phyloP scores from a whole-genome alignment of 176 grass and related monocot species.

The Aegilops sharonensis region DNA sequence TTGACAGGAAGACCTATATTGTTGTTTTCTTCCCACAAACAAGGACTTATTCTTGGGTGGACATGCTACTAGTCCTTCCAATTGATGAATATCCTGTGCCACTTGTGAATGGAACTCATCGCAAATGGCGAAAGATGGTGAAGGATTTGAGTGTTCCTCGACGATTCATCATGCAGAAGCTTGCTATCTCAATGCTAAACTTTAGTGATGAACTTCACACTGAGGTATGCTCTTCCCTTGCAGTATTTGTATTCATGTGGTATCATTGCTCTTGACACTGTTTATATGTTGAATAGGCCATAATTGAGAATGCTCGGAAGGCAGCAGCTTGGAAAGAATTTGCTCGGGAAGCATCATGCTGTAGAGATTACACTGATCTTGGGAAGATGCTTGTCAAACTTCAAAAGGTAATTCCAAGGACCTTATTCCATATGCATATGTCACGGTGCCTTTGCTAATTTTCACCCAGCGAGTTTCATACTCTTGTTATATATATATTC shows the following conservation, averaged over 20 bases:
- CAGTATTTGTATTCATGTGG: background rate
- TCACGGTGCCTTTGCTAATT: background rate
- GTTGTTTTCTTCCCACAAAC: constrained; percentile 88
- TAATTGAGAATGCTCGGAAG: constrained; percentile 80
- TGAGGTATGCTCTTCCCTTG: constrained; percentile 45
- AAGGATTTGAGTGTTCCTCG: constrained; percentile 69
- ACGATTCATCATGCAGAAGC: constrained; percentile 74
- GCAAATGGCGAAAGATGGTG: constrained; percentile 91
- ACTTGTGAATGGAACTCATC: constrained; percentile 81
- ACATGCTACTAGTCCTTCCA: constrained; percentile 75
- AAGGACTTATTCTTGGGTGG: constrained; percentile 90
- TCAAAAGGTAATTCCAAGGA: constrained; percentile 62
- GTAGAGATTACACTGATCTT: constrained; percentile 80
- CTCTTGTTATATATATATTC: background rate
- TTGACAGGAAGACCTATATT: constrained; percentile 84
- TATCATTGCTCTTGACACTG: constrained; percentile 15
- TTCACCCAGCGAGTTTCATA: constrained; percentile 4
- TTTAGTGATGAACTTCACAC: constrained; percentile 77
- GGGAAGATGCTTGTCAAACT: constrained; percentile 95
- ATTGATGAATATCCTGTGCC: constrained; percentile 71
- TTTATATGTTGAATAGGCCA: constrained; percentile 54
- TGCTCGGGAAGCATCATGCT: constrained; percentile 72
- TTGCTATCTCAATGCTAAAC: constrained; percentile 84
- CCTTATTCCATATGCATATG: constrained; percentile 22
- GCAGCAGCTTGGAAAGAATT: constrained; percentile 75